A percentile compares a stretch with the other conserved stretches of the same genome.
phyloP scores from a whole-genome alignment of 2,329 filamentous ascomycete genomes.

The Colletotrichum sublineola region DNA sequence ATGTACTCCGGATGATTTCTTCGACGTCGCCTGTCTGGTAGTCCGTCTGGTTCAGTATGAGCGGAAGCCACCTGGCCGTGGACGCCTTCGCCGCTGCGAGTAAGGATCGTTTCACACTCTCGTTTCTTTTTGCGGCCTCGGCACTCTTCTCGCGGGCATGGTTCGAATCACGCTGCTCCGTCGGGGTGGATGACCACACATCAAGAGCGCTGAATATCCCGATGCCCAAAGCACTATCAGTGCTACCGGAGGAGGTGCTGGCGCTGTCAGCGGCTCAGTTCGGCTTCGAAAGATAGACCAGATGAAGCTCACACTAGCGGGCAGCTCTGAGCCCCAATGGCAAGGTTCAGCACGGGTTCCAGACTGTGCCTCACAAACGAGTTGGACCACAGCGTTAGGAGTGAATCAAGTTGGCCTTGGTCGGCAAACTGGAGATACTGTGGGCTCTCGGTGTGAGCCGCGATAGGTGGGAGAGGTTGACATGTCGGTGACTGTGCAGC shows the following conservation, averaged over 20 bases:
- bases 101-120: conserved; percentile 12
- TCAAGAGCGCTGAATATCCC: conserved; percentile 2
- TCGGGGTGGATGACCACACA: background rate
- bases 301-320: background rate
- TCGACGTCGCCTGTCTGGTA: background rate
- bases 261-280: background rate
- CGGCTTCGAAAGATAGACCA: background rate
- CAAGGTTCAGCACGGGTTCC: background rate
- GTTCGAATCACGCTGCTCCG: background rate
- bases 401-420: background rate
- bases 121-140: no score
- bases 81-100: conserved; percentile 10
- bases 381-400: background rate
- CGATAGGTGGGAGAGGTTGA: background rate
- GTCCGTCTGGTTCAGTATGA: background rate
- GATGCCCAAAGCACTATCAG: background rate
- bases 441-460: background rate
- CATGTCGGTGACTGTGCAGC: background rate
- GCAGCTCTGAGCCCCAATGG: background rate
- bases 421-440: background rate
- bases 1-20: conserved; percentile 22
- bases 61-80: conserved; percentile 16
- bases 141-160: background rate
- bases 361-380: background rate
- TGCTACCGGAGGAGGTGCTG: background rate